phyloP scores from a whole-genome alignment of 108 stramenopile genomes.

The Skeletonema marinoi region DNA sequence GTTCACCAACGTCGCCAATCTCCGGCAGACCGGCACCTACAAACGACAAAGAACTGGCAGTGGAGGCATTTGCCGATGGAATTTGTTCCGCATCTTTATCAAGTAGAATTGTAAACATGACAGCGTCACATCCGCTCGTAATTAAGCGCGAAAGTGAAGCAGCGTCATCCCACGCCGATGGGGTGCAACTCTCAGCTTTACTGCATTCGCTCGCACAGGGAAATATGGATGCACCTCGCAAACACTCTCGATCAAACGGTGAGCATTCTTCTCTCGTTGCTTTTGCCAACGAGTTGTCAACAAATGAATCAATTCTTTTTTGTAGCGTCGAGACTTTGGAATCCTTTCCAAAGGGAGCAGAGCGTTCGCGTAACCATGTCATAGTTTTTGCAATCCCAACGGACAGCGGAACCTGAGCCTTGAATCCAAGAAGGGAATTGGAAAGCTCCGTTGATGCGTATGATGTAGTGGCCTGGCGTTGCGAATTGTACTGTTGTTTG shows the following conservation, averaged over 20 bases:
- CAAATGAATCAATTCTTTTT: conserved; percentile 12
- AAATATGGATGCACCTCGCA: conserved; percentile 75
- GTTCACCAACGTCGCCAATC: conserved; percentile 12
- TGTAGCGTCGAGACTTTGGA: conserved; percentile 9
- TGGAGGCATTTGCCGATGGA: conserved; percentile 58
- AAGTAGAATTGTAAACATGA: conserved; percentile 76
- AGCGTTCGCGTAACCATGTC: conserved; percentile 81
- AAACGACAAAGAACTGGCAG: conserved; percentile 47
- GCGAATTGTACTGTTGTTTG: background rate
- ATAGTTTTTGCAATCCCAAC: conserved; percentile 67
- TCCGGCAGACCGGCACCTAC: conserved; percentile 49
- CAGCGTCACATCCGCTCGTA: conserved; percentile 63
- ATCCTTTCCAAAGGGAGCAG: conserved; percentile 62
- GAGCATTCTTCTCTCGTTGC: conserved; percentile 58
- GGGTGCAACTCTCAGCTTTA: conserved; percentile 60
- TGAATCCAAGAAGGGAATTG: conserved; percentile 60
- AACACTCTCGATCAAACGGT: conserved; percentile 74
- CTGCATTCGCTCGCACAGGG: conserved; percentile 86
- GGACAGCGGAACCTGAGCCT: conserved; percentile 56
- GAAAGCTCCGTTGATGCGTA: conserved; percentile 65
- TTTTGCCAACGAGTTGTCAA: conserved; percentile 12
- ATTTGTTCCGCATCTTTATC: conserved; percentile 57
- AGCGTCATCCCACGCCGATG: conserved; percentile 71
- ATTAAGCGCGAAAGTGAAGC: conserved; percentile 51
- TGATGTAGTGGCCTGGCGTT: conserved; percentile 26